A percentile compares a stretch with the other conserved stretches of the same genome.
These are phyloP conservation scores for Uronychia binucleata DNA, from an alignment of 73 alveolate species.

Conservation along the genomic window DNA sequence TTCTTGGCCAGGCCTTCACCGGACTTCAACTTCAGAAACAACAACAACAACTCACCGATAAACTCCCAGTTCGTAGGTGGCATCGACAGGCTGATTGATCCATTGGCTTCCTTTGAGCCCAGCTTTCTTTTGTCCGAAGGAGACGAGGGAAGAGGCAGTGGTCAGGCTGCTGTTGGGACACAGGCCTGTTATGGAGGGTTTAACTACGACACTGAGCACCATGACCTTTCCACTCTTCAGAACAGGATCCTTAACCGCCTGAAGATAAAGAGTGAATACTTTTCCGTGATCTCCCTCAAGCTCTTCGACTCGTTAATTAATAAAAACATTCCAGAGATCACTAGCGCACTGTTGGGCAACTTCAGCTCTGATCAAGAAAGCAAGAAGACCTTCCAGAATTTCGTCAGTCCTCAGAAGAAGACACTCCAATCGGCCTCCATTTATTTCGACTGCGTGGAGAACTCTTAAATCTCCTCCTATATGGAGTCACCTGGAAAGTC, in stretches of 20 bases:
- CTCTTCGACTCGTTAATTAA: not conserved
- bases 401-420: too few relatives aligned
- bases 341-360: not conserved
- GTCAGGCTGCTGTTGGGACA: not conserved
- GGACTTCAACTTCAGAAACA: not conserved
- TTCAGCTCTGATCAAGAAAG: not conserved
- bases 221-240: not conserved
- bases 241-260: not conserved
- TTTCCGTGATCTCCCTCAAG: not conserved
- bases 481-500: too few relatives aligned
- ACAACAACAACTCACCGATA: not conserved
- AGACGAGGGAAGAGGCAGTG: not conserved
- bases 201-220: not conserved
- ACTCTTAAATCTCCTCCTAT: too few relatives aligned
- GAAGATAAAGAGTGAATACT: not conserved
- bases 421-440: too few relatives aligned
- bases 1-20: not conserved
- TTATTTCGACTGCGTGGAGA: too few relatives aligned
- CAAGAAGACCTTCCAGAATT: not conserved
- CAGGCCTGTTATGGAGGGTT: not conserved
- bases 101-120: not conserved
- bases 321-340: not conserved
- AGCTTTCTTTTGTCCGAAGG: not conserved
- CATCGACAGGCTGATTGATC: not conserved
- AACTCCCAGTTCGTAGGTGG: not conserved